Percentiles rank a stretch among this genome's conserved stretches.
Evolutionary conservation across 1,284 basidiomycete genomes (phyloP).

Genomic region (Sphaerobolus stellatus): DNA sequence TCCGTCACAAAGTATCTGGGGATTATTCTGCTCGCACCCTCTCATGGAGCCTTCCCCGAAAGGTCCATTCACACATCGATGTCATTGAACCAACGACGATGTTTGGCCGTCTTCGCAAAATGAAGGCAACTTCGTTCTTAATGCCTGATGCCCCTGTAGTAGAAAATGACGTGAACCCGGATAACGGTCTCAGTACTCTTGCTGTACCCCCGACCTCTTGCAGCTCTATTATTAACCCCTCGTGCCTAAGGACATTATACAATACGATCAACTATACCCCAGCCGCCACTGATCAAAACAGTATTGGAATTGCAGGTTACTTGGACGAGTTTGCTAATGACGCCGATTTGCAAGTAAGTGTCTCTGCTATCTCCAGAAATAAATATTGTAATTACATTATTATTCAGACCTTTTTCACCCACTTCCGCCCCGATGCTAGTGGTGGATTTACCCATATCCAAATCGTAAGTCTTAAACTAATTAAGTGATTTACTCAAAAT

Average conservation of each 20-base stretch:
- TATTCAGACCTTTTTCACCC: constrained; percentile 49
- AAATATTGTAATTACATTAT: not conserved
- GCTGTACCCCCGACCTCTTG: too few species aligned
- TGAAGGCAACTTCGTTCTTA: constrained; percentile 17
- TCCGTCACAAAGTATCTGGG: constrained; percentile 16
- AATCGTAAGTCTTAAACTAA: constrained; percentile 27
- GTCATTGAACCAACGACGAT: constrained; percentile 22
- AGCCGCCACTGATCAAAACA: constrained; percentile 44
- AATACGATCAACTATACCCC: constrained; percentile 34
- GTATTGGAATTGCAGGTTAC: constrained; percentile 60
- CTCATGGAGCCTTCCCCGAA: constrained; percentile 21
- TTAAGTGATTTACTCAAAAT: constrained; percentile 41
- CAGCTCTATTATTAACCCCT: constrained; percentile 21
- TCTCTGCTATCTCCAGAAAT: too few species aligned
- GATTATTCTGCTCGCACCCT: constrained; percentile 18
- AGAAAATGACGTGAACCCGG: not conserved
- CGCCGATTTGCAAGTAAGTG: constrained; percentile 47
- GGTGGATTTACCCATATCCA: constrained; percentile 52
- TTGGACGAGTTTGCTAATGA: constrained; percentile 55
- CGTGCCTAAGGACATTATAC: constrained; percentile 19
- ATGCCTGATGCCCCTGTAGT: not conserved
- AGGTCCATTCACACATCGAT: constrained; percentile 21
- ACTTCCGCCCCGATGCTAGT: constrained; percentile 53
- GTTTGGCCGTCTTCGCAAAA: constrained; percentile 19
- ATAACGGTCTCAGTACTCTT: too few species aligned